phyloP scores from a whole-genome alignment of 2,329 filamentous ascomycete species.

The Hypoxylon sp. region DNA sequence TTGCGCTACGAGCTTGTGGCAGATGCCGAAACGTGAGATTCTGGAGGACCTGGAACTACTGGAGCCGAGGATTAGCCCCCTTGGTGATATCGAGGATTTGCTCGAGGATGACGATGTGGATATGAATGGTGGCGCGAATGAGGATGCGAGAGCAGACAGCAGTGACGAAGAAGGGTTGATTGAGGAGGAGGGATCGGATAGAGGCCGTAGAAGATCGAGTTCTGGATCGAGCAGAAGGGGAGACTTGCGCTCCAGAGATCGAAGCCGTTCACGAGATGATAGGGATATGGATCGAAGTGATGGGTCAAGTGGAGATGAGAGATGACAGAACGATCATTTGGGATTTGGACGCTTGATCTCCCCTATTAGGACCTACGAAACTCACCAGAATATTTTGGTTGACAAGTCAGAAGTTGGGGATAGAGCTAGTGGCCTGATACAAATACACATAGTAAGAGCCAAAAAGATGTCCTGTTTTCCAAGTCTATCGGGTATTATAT shows the following conservation, averaged over 20 bases:
- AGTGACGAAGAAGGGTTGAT: conserved; percentile 41
- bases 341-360: conserved; percentile 4
- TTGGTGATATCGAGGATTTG: conserved; percentile 83
- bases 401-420: conserved; percentile 2
- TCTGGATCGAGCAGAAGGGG: conserved; percentile 42
- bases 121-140: conserved; percentile 41
- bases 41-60: conserved; percentile 91
- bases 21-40: conserved; percentile 84
- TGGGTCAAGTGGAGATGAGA: conserved; percentile 40
- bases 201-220: conserved; percentile 40
- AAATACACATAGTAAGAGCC: conserved; percentile 23
- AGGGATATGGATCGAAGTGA: conserved; percentile 60
- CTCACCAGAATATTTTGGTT: conserved; percentile 8
- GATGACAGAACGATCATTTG: conserved; percentile 28
- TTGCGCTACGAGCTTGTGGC: conserved; percentile 92
- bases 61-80: conserved; percentile 85
- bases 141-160: conserved; percentile 35
- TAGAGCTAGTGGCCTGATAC: background rate
- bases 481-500: conserved; percentile 36
- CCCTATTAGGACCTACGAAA: background rate
- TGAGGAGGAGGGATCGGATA: conserved; percentile 32
- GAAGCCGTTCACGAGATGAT: conserved; percentile 53
- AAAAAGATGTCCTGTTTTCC: conserved; percentile 17
- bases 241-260: conserved; percentile 42
- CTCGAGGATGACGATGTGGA: conserved; percentile 64